Conservation (phyloP, 805 yeast genomes). For the Danielia reshetovae region DNA sequence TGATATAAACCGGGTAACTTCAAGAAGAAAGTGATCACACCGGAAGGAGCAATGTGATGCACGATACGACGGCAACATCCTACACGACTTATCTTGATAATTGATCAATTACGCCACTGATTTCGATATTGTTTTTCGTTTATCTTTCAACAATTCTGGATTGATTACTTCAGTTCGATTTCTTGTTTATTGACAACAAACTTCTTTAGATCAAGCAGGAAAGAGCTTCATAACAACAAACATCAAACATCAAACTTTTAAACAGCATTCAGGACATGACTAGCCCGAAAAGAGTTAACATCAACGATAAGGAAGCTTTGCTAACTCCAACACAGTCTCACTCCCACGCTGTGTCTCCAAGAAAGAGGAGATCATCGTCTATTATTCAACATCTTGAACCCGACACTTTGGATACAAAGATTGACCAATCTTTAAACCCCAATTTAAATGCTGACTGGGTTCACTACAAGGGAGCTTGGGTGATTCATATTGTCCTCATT, state of each 20-base stretch:
- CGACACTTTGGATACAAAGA: constrained; percentile 86
- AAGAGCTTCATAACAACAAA: too few species aligned
- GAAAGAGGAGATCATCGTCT: constrained; percentile 76
- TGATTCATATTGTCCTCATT: constrained; percentile 82
- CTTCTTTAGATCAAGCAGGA: too few species aligned
- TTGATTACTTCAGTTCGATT: too few species aligned
- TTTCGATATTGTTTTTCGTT: too few species aligned
- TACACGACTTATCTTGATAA: too few species aligned
- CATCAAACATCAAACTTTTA: too few species aligned
- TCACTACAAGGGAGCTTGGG: constrained; percentile 94
- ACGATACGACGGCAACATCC: too few species aligned
- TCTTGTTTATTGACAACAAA: too few species aligned
- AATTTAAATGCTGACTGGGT: constrained; percentile 97
- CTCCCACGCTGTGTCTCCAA: constrained; percentile 16
- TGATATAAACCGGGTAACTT: constrained; percentile 3
- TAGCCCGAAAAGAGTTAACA: constrained; percentile 14
- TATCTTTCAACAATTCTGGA: too few species aligned
- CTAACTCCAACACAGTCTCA: constrained; percentile 19
- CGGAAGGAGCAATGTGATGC: too few species aligned
- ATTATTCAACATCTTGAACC: constrained; percentile 89
- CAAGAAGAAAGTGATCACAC: constrained; percentile 1
- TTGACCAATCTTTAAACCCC: constrained; percentile 84
- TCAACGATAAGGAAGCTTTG: constrained; percentile 15
- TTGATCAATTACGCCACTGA: too few species aligned
- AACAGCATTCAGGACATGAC: constrained; percentile 10